Conservation (phyloP, 208 protist species). For the Angomonas desouzai region DNA sequence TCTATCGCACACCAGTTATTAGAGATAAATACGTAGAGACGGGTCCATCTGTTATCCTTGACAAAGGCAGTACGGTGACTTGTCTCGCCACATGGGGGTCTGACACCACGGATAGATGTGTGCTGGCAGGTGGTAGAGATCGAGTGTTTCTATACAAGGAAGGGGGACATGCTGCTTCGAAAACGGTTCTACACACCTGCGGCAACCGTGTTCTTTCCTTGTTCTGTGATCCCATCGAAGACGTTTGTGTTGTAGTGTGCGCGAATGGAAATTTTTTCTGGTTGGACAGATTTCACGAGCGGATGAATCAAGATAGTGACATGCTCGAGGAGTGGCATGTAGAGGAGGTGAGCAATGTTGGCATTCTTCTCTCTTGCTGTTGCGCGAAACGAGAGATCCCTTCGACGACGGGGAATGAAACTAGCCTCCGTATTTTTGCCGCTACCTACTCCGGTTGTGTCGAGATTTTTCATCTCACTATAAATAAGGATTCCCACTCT, state of each 20-base stretch:
- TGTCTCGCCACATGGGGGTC: too few relatives aligned
- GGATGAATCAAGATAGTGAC: background rate
- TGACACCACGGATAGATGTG: too few relatives aligned
- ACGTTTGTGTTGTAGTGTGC: background rate
- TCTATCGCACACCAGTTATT: too few relatives aligned
- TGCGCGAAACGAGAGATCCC: background rate
- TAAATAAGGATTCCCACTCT: background rate
- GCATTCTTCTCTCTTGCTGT: background rate
- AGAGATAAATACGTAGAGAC: too few relatives aligned
- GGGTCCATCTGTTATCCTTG: too few relatives aligned
- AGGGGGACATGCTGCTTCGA: too few relatives aligned
- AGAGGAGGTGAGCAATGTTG: background rate
- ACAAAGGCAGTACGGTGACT: too few relatives aligned
- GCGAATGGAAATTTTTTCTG: background rate
- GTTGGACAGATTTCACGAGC: too few relatives aligned
- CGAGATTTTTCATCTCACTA: constrained; percentile 24
- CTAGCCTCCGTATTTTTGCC: constrained; percentile 26
- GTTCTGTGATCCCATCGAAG: background rate
- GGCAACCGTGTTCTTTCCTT: background rate
- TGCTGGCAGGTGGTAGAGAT: background rate
- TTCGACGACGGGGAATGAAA: background rate
- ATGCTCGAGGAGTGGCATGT: background rate
- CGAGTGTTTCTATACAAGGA: background rate
- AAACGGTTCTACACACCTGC: background rate
- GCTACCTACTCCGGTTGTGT: constrained; percentile 60